Percentiles rank a stretch among this genome's conserved stretches.
Evolutionary conservation across 768 basidiomycete genomes (phyloP).

Genomic region (Aureoboletus auriporus): DNA sequence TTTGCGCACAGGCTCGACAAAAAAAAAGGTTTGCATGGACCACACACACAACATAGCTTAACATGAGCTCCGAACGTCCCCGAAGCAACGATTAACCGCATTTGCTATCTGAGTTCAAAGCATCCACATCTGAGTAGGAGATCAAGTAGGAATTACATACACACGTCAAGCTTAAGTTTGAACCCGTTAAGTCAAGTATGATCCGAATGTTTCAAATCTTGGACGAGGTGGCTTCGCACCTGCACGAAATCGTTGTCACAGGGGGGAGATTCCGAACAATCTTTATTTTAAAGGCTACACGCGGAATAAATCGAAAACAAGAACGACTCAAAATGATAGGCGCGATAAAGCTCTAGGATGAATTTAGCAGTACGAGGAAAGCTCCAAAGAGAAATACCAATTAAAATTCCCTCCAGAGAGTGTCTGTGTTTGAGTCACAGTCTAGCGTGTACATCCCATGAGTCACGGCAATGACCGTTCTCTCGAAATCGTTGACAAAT

Average conservation of each 20-base stretch:
- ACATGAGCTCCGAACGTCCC: slow-evolving; percentile 1
- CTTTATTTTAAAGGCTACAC: slow-evolving; percentile 15
- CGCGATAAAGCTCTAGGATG: slow-evolving; percentile 2
- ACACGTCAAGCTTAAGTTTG: slow-evolving; percentile 21
- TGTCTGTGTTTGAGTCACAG: slow-evolving; percentile 20
- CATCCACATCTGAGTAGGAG: neutral
- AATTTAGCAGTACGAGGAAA: slow-evolving; percentile 3
- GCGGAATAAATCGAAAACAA: slow-evolving; percentile 8
- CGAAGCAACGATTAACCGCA: slow-evolving; percentile 1
- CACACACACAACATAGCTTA: neutral
- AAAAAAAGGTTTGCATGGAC: neutral
- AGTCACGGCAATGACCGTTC: slow-evolving; percentile 41
- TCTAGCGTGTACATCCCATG: slow-evolving; percentile 30
- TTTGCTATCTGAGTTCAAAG: slow-evolving; percentile 17
- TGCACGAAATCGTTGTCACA: neutral
- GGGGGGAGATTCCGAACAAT: slow-evolving; percentile 5
- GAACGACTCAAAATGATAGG: slow-evolving; percentile 1
- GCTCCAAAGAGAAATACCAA: slow-evolving; percentile 9
- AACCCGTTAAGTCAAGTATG: slow-evolving; percentile 4
- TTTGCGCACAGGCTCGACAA: neutral
- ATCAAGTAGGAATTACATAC: slow-evolving; percentile 20
- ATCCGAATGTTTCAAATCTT: neutral
- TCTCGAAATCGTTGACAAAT: slow-evolving; percentile 63
- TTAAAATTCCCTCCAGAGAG: slow-evolving; percentile 32
- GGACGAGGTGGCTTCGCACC: no score